These are phyloP conservation scores for Cucumis melo DNA, from an alignment of 306 rosid species.

Conservation along the genomic window DNA sequence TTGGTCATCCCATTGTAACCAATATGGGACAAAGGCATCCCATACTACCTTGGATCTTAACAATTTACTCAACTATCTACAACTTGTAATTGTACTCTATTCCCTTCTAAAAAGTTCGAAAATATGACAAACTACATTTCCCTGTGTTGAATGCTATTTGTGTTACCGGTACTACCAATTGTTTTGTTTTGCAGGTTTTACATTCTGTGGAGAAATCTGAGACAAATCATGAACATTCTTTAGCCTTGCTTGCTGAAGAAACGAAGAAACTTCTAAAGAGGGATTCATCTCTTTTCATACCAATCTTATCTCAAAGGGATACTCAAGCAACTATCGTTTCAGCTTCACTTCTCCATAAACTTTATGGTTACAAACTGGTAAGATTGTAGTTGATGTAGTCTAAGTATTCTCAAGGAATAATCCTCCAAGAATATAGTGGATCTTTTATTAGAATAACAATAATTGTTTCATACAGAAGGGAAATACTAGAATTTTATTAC, in stretches of 20 bases:
- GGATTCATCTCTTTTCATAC: slow-evolving; percentile 65
- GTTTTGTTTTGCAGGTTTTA: slow-evolving; percentile 33
- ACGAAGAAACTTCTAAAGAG: slow-evolving; percentile 66
- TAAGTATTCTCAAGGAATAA: too few species aligned
- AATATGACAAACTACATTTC: not conserved
- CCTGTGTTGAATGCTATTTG: not conserved
- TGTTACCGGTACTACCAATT: not conserved
- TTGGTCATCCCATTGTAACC: too few species aligned
- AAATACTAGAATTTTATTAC: too few species aligned
- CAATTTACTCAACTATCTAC: not conserved
- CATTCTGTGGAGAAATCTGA: slow-evolving; percentile 65
- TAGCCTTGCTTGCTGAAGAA: slow-evolving; percentile 93
- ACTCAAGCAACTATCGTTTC: slow-evolving; percentile 74
- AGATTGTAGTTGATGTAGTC: slow-evolving; percentile 8
- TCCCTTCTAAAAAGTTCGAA: not conserved
- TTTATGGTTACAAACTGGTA: slow-evolving; percentile 84
- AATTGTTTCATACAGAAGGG: too few species aligned
- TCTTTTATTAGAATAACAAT: too few species aligned
- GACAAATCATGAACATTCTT: slow-evolving; percentile 56
- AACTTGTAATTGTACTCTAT: not conserved
- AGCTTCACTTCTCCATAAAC: slow-evolving; percentile 81
- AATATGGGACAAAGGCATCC: too few species aligned
- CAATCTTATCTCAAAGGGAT: slow-evolving; percentile 80
- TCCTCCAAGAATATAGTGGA: too few species aligned
- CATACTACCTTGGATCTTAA: too few species aligned